Conservation (phyloP, 2,329 filamentous ascomycete species). For the Exserohilum rostratum region DNA sequence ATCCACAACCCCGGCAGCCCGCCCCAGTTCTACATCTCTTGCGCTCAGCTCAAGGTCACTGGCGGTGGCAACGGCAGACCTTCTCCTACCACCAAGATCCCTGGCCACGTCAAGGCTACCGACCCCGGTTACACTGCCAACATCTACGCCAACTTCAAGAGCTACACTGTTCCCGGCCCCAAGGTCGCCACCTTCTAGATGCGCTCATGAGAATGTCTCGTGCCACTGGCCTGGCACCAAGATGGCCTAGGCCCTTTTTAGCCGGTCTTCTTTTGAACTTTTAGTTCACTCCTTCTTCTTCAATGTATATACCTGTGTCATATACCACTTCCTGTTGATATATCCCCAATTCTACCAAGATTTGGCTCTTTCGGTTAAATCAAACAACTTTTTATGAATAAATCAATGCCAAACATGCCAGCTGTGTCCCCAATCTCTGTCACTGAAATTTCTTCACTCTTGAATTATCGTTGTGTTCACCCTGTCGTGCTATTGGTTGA, state of each 20-base stretch:
- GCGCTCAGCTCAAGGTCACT: conserved; percentile 56
- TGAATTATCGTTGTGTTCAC: not conserved
- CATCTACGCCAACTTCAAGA: conserved; percentile 48
- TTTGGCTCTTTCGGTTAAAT: not conserved
- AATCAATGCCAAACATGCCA: not conserved
- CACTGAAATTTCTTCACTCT: not conserved
- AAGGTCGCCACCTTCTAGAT: conserved; percentile 46
- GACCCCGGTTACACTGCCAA: conserved; percentile 48
- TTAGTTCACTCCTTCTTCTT: conserved; percentile 2
- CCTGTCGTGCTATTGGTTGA: not conserved
- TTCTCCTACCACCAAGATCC: conserved; percentile 40
- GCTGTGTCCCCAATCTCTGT: too few species aligned
- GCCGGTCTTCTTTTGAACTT: not conserved
- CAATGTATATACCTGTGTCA: conserved; percentile 15
- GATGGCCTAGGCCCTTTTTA: not conserved
- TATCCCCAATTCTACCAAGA: not conserved
- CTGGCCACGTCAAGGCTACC: conserved; percentile 38
- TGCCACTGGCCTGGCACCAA: not conserved
- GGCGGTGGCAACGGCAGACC: conserved; percentile 40
- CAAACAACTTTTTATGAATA: not conserved
- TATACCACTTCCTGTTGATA: not conserved
- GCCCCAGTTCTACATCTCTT: conserved; percentile 47
- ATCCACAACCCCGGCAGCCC: conserved; percentile 50
- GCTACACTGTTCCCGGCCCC: conserved; percentile 45
- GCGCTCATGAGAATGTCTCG: not conserved